phyloP scores from a whole-genome alignment of 768 basidiomycete species.

The Dentipellis fragilis region DNA sequence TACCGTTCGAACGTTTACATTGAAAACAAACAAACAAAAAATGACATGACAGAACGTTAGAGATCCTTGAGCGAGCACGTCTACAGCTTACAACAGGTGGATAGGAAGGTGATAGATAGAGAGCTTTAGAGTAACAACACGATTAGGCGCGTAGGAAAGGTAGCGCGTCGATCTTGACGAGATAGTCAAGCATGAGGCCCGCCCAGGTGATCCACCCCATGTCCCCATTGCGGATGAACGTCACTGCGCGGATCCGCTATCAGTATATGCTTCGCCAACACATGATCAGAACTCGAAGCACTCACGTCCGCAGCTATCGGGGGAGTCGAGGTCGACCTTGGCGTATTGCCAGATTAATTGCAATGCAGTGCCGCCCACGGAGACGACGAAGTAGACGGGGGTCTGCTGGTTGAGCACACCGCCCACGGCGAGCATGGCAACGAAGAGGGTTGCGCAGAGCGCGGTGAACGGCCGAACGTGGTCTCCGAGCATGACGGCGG shows the following conservation, averaged over 20 bases:
- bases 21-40: too few species aligned
- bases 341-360: conserved; percentile 18
- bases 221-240: conserved; percentile 11
- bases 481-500: conserved; percentile 62
- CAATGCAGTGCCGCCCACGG: conserved; percentile 13
- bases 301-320: conserved; percentile 14
- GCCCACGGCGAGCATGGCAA: conserved; percentile 39
- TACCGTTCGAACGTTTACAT: too few species aligned
- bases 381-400: conserved; percentile 13
- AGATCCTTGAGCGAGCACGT: too few species aligned
- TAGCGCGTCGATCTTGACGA: conserved; percentile 11
- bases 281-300: background rate
- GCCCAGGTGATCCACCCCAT: conserved; percentile 15
- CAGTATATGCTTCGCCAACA: background rate
- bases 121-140: background rate
- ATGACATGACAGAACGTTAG: too few species aligned
- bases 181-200: conserved; percentile 15
- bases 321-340: conserved; percentile 14
- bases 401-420: conserved; percentile 33
- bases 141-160: conserved; percentile 7
- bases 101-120: background rate
- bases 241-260: conserved; percentile 1
- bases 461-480: conserved; percentile 50
- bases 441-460: conserved; percentile 41
- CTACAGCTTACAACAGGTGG: background rate